Conservation (phyloP, 1,284 basidiomycete genomes). For the Vanrija sp. region DNA sequence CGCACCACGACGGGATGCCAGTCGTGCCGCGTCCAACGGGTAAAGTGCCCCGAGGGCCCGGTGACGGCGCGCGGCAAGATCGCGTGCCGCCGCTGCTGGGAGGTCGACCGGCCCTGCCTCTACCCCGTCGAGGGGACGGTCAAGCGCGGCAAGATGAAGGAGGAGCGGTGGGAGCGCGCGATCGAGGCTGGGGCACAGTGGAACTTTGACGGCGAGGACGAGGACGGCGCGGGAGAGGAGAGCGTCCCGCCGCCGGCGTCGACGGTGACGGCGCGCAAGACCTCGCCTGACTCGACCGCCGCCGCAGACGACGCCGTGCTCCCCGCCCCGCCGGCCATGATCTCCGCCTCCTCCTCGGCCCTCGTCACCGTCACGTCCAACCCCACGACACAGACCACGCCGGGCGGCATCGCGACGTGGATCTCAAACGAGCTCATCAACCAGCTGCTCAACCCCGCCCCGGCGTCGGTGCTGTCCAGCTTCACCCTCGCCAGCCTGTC, state of each 20-base stretch:
- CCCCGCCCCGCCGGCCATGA: neutral
- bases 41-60: constrained; percentile 20
- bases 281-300: neutral
- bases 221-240: constrained; percentile 8
- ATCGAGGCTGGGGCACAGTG: too few species aligned
- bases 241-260: too few species aligned
- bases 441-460: neutral
- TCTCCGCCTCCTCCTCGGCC: neutral
- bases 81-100: constrained; percentile 18
- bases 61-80: constrained; percentile 3
- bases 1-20: constrained; percentile 18
- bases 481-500: constrained; percentile 10
- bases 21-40: constrained; percentile 12
- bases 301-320: neutral
- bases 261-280: too few species aligned
- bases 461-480: neutral
- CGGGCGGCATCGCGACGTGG: too few species aligned
- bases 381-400: neutral
- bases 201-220: neutral
- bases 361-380: neutral
- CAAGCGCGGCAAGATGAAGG: constrained; percentile 3
- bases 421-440: too few species aligned
- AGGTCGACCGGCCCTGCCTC: constrained; percentile 16
- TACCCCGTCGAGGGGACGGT: constrained; percentile 15
- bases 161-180: too few species aligned